These are phyloP conservation scores for Colletotrichum cordylinicola DNA, from an alignment of 2,329 filamentous ascomycete genomes.

Conservation along the genomic window DNA sequence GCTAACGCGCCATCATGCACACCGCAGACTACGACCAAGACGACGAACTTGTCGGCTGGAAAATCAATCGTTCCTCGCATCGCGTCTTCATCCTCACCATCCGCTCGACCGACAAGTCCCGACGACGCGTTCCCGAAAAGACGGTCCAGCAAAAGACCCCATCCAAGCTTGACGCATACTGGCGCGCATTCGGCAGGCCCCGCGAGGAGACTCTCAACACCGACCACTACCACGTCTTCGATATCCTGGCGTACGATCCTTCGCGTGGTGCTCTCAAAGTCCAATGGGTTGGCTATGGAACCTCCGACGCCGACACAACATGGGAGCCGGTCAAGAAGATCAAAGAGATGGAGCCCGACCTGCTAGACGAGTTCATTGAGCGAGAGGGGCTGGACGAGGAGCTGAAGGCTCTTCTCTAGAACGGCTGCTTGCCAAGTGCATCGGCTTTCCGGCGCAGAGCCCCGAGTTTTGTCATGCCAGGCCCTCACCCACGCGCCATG, in stretches of 20 bases:
- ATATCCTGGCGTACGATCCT: background rate
- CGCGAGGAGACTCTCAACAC: background rate
- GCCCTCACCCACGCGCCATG: background rate
- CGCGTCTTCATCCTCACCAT: background rate
- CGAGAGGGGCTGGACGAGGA: background rate
- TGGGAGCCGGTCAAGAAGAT: background rate
- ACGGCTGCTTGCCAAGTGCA: background rate
- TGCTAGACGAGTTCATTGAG: background rate
- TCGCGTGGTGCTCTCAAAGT: background rate
- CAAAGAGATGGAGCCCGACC: background rate
- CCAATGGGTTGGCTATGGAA: background rate
- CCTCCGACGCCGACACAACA: background rate
- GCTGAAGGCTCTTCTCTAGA: background rate
- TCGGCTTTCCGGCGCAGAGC: background rate
- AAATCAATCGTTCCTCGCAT: background rate
- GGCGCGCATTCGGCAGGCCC: background rate
- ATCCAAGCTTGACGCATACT: background rate
- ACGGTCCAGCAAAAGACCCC: background rate
- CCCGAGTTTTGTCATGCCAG: background rate
- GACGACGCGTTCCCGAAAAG: background rate
- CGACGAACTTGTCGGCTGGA: background rate
- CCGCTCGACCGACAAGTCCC: background rate
- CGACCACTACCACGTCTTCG: background rate
- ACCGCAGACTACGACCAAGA: background rate
- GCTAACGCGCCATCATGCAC: background rate